Evolutionary conservation across 23 red algal genomes (phyloP), one percentile per base, ranked within the genome.

Genomic region (Chondrus crispus): DNA sequence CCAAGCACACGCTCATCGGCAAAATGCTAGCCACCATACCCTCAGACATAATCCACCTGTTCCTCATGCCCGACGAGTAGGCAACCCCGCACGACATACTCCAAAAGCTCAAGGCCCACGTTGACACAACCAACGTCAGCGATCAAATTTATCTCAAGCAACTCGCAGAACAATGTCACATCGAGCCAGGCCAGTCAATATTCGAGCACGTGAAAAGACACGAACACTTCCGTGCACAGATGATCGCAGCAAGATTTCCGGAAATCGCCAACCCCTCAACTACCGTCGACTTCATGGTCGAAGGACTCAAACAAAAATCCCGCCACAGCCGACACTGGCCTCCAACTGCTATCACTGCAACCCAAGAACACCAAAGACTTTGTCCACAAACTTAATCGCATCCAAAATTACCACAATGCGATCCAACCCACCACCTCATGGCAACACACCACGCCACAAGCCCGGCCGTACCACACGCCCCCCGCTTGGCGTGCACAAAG

Each of bases 121-220:
- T 48, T 38, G 20, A 77, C 19, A 77, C 71, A 42, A 46, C n/a
- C 38, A 46, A 77, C 26, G 43, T 1, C 9, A 44, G 12, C 29
- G 46, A 82, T 53, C 78, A 82, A 11, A 20, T 24, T 0, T 53
- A 53, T 46, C 78, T 82, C 78, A 60, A 82, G 12, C 29, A 11
- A 19, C 20, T 43, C 1, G 78, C 53, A 20, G 11, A 82, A 60
- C 1, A 57, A 9, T 1, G 22, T 24, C 19, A 22, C 78, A 55
- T 58, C 35, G 28, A 50, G 26, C 22, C 30, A 6, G 1, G 35
- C 43, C 22, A 37, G 26, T 14, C 22, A 22, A 57, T 82, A 0
- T 26, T 55, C 51, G 40, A 50, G 12, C 57, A 82, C 78, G n/a
- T 82, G n/a, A 51, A 50, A 46, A 60, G 40, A 28, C 78, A 82